Percentiles rank a stretch among this genome's conserved stretches.
Conservation (phyloP, 176 grass and related monocot genomes). For the Zizania latifolia region DNA sequence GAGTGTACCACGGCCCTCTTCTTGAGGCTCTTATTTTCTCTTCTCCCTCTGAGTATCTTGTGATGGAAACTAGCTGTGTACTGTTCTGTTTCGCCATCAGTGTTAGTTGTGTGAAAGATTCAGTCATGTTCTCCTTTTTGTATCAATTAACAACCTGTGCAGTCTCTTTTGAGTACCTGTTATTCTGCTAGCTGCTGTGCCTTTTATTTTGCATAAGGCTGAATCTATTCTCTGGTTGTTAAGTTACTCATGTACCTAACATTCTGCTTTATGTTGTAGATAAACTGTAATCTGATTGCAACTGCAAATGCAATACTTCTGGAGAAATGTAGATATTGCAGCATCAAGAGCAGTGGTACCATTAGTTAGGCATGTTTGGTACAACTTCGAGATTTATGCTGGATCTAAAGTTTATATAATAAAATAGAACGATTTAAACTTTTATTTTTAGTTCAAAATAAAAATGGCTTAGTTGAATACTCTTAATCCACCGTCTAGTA, state of each 20-base stretch:
- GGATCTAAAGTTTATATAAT: too few species aligned
- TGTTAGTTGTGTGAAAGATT: not conserved
- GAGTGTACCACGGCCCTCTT: slow-evolving; percentile 33
- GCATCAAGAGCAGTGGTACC: too few species aligned
- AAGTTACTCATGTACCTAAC: not conserved
- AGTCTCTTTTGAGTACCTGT: not conserved
- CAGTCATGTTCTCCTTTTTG: not conserved
- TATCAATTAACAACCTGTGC: not conserved
- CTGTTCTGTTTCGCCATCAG: too few species aligned
- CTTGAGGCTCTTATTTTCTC: slow-evolving; percentile 7
- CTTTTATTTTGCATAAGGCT: not conserved
- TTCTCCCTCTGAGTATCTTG: not conserved
- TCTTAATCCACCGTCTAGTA: too few species aligned
- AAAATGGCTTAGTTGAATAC: too few species aligned
- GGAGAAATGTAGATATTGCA: too few species aligned
- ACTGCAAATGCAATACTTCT: not conserved
- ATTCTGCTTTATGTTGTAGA: not conserved
- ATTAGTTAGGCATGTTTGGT: too few species aligned
- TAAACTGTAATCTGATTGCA: not conserved
- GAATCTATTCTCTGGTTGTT: slow-evolving; percentile 12
- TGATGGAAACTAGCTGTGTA: too few species aligned
- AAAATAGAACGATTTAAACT: too few species aligned
- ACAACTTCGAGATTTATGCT: too few species aligned
- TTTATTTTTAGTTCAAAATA: too few species aligned
- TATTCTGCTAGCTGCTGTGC: not conserved